These are phyloP conservation scores for Porphyra umbilicalis DNA, from an alignment of 31 red algal genomes.

Conservation along the genomic window DNA sequence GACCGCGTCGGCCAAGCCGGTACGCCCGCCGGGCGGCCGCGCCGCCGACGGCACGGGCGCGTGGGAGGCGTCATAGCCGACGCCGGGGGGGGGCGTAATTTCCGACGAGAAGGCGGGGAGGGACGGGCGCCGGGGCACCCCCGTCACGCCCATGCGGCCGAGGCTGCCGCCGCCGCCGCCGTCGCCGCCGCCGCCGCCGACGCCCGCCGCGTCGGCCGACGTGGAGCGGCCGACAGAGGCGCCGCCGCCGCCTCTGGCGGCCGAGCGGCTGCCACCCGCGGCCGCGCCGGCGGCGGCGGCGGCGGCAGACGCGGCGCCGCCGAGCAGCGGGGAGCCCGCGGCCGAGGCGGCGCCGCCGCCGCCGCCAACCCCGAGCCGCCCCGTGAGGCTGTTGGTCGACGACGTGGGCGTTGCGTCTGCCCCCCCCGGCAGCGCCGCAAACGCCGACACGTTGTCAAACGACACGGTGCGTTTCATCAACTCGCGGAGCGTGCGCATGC, in stretches of 20 bases:
- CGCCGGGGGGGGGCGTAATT: background rate
- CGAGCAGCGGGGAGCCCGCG: background rate
- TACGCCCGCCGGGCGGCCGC: background rate
- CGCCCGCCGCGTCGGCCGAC: background rate
- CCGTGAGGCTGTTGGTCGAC: background rate
- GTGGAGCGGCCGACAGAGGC: background rate
- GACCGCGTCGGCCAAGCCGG: background rate
- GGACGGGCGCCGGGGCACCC: background rate
- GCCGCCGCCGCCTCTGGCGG: background rate
- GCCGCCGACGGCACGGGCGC: background rate
- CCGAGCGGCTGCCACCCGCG: background rate
- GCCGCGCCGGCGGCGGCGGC: background rate
- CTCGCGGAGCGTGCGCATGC: constrained; percentile 12
- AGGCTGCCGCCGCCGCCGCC: background rate
- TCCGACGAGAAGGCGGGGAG: background rate
- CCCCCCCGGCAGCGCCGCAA: constrained; percentile 34
- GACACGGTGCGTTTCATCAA: constrained; percentile 60
- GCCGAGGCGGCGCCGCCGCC: background rate
- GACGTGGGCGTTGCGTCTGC: background rate
- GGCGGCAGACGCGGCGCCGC: background rate
- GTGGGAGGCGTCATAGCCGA: background rate
- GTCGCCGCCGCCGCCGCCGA: background rate
- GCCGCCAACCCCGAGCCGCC: background rate
- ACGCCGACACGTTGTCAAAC: constrained; percentile 63
- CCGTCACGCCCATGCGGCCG: background rate